Evolutionary conservation across 331 rosid species (phyloP), one percentile per base, ranked within the genome.

Genomic region (Saraca asoca): DNA sequence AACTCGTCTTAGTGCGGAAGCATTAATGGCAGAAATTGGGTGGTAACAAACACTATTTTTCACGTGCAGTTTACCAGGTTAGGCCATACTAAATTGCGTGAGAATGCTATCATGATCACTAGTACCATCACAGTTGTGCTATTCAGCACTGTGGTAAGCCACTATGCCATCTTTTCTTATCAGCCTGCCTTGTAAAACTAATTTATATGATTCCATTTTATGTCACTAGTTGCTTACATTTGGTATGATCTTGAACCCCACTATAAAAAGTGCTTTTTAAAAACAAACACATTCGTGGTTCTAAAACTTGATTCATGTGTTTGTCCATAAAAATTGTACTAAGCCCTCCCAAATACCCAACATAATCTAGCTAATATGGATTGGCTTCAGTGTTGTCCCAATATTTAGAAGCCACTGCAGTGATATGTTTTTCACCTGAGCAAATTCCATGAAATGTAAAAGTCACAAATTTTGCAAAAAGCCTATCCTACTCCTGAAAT

Each of bases 91-190:
- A 88, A 86, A 57, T 63, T 88, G 80, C 79, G 76, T 0, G 89
- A 79, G 51, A 86, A 88, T 49, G 97, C 99, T 29, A 74, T 88
- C 81, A 85, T 94, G 96, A 90, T 94, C 80, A 94, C 99, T 52
- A 94, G 97, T 58, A 94, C 99, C 17, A 88, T 94, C 59, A 86
- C 87, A 35, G 95, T 94, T 66, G 96, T 94, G 68, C 99, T 94
- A 69, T 94, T 83, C 88, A 94, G 99, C 83, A 88, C 96, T n/a
- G 58, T 81, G 96, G 99, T 94, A 81, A 84, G 95, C 51, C 68
- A 46, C 64, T 9, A 29, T 29, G 16, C 49, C 53, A 31, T 75
- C 63, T 45, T 58, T 49, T 69, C 58, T 17, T 75, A 44, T 45
- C 51, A 33, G 41, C 51, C 33, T 20, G 60, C 33, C 41, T 44